Percentiles rank a stretch among this genome's conserved stretches.
These are phyloP conservation scores for Suillus tomentosus DNA, from an alignment of 768 basidiomycete species.

Conservation along the genomic window DNA sequence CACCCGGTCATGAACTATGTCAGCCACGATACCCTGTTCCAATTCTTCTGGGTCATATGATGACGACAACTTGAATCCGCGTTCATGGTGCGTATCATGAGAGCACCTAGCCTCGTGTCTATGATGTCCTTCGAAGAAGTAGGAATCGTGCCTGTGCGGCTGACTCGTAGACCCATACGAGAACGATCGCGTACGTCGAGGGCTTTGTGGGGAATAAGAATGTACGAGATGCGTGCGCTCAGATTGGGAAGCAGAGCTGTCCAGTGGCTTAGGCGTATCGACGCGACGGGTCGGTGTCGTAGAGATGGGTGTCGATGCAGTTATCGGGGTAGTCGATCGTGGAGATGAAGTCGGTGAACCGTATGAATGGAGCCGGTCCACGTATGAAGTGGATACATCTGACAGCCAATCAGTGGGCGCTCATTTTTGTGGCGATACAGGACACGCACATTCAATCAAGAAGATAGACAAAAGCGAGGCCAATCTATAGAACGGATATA, in stretches of 20 bases:
- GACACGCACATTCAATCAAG: conserved; percentile 71
- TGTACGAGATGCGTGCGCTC: conserved; percentile 26
- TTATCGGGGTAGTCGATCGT: conserved; percentile 29
- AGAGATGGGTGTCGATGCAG: conserved; percentile 19
- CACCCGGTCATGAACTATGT: conserved; percentile 8
- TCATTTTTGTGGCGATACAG: background rate
- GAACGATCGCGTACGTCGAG: background rate
- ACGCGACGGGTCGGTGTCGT: background rate
- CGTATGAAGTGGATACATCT: conserved; percentile 79
- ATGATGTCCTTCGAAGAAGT: conserved; percentile 38
- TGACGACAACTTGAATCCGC: conserved; percentile 18
- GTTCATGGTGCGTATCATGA: conserved; percentile 35
- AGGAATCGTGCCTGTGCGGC: conserved; percentile 9
- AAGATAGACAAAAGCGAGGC: conserved; percentile 71
- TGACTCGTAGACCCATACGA: conserved; percentile 25
- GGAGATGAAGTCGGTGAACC: conserved; percentile 52
- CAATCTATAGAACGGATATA: conserved; percentile 42
- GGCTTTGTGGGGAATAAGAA: conserved; percentile 7
- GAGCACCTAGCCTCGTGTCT: conserved; percentile 31
- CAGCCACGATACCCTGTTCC: background rate
- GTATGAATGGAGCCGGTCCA: conserved; percentile 67
- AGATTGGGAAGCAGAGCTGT: background rate
- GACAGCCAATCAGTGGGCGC: background rate
- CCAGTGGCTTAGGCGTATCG: conserved; percentile 7
- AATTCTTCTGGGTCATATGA: conserved; percentile 25